A percentile compares a stretch with the other conserved stretches of the same genome.
These are phyloP conservation scores for Phytophthora vignae DNA, from an alignment of 352 stramenopile genomes.

Conservation along the genomic window DNA sequence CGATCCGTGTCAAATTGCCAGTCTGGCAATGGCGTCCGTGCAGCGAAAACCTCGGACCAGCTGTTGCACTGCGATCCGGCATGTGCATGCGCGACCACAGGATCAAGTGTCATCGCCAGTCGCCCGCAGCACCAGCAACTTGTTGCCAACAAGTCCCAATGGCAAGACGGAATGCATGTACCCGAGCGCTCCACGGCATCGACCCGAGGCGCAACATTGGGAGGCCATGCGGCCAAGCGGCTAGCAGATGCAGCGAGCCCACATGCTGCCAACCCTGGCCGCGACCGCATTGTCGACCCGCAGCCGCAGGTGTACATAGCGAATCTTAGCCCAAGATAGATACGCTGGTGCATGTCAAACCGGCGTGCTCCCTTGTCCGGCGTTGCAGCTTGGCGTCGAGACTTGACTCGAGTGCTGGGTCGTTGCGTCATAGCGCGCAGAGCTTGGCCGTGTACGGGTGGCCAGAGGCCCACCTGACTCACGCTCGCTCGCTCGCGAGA, in stretches of 20 bases:
- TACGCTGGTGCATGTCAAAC: neutral
- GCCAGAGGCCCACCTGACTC: no score
- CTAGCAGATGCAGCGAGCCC: neutral
- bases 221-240: neutral
- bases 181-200: neutral
- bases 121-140: no score
- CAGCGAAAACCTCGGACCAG: neutral
- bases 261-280: neutral
- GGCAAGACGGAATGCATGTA: neutral
- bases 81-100: neutral
- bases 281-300: neutral
- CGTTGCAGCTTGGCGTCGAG: neutral
- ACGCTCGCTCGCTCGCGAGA: no score
- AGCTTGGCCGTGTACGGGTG: neutral
- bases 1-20: neutral
- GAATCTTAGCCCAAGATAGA: neutral
- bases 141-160: no score
- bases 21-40: no score
- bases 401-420: no score
- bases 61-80: neutral
- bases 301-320: neutral
- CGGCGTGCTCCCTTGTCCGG: neutral
- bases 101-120: slow-evolving; percentile 2
- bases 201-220: neutral
- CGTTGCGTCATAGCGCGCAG: neutral